These are phyloP conservation scores for Geosmithia flava DNA, from an alignment of 2,329 filamentous ascomycete genomes.

Conservation along the genomic window DNA sequence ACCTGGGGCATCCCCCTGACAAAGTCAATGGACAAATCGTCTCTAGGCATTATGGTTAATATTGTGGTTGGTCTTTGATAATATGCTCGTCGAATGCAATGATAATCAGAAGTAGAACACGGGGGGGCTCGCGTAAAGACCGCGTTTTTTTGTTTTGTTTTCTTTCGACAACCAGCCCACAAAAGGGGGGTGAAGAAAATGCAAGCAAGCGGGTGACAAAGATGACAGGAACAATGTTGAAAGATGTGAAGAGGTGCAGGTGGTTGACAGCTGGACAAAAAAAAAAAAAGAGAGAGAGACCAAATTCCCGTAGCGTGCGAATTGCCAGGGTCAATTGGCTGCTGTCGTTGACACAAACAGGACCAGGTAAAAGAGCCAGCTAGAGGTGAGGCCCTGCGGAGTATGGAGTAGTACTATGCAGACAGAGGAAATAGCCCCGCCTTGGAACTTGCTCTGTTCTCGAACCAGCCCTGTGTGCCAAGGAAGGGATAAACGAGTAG, in stretches of 20 bases:
- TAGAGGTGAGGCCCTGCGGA: background rate
- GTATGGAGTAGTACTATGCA: background rate
- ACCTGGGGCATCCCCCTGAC: conserved; percentile 52
- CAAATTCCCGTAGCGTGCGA: background rate
- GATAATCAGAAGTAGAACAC: background rate
- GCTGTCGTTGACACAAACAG: background rate
- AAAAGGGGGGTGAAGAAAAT: background rate
- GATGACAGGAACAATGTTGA: background rate
- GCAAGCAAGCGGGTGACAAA: background rate
- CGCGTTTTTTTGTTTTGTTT: background rate
- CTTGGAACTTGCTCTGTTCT: background rate
- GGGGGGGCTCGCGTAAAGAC: background rate
- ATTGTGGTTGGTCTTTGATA: conserved; percentile 10
- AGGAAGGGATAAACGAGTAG: background rate
- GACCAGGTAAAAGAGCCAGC: background rate
- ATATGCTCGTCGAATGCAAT: background rate
- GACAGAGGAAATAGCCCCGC: background rate
- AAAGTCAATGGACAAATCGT: conserved; percentile 60
- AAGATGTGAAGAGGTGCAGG: background rate
- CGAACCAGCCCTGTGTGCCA: background rate
- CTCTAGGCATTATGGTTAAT: conserved; percentile 60
- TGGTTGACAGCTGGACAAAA: background rate
- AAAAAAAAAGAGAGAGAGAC: background rate
- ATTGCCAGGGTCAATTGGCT: background rate
- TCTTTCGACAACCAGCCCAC: background rate